A percentile compares a stretch with the other conserved stretches of the same genome.
Evolutionary conservation across 371 early-diverging fungal genomes (phyloP).

Genomic region (Entomophthora muscae): DNA sequence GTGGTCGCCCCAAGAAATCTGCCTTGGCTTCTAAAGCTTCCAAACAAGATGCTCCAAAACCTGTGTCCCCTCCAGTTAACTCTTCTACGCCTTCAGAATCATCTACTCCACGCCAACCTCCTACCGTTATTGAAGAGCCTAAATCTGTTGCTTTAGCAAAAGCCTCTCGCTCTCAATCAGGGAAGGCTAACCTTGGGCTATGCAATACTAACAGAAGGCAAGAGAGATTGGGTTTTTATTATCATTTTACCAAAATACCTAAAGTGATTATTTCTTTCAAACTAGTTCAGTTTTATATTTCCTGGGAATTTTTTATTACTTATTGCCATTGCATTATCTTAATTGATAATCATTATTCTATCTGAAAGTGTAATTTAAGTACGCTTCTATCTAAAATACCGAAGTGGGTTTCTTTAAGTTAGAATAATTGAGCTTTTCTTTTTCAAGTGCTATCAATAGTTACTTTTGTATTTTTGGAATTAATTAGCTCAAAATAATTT

Average conservation of each 20-base stretch:
- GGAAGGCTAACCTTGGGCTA: slow-evolving; percentile 1
- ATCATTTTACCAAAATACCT: neutral
- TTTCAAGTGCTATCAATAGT: neutral
- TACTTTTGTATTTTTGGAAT: neutral
- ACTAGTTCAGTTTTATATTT: neutral
- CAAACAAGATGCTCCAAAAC: neutral
- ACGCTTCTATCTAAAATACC: neutral
- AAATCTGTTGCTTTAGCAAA: neutral
- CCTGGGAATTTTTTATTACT: neutral
- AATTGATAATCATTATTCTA: neutral
- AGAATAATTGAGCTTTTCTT: neutral
- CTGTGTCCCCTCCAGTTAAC: neutral
- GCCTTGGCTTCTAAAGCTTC: neutral
- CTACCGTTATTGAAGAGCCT: neutral
- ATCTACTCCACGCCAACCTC: neutral
- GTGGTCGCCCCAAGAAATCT: neutral
- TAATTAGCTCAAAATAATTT: neutral
- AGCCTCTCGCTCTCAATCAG: neutral
- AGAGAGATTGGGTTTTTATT: neutral
- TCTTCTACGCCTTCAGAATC: neutral
- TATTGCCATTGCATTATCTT: neutral
- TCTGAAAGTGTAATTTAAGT: neutral
- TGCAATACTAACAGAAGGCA: slow-evolving; percentile 1
- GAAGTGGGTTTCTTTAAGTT: neutral
- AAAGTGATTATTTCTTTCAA: neutral